Base-by-base conservation (phyloP, 2,329 filamentous ascomycete genomes). In the Clarireedia sp. region DNA sequence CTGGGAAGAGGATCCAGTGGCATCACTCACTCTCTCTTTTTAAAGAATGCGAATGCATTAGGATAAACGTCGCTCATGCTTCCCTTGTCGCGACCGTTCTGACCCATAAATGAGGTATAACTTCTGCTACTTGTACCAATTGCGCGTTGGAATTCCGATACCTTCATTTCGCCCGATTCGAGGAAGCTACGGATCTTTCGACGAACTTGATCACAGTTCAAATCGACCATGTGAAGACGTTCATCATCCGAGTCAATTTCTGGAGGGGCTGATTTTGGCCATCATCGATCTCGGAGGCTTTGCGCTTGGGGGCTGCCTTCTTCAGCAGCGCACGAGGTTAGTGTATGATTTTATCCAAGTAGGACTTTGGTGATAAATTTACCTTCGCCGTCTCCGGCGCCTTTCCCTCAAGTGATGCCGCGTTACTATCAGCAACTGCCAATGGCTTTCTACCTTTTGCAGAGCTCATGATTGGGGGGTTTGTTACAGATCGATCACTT, bases 21-120 rank as follows among this genome's bases (percentile, higher is more conserved):
- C 21, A 19, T 29, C 5, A 8, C 44, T 17, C 36, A 50, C 52
- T 82, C 75, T 36, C 77, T 71, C 62, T 73, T 73, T 64, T 75
- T 75, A 70, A 82, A 82, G 66, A 74, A 77, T 14, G 41, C 36
- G 57, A 67, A 70, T 16, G 74, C 73, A 7, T 67, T 67, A 4
- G 37, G 26, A 59, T 72, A 75, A 1, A 68, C 68, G 53, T 69
- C 68, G 57, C 64, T 69, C 9, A 58, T 57, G 12, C 61, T 57
- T 33, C 74, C 73, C 8, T 71, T 67, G 57, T 69, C 66, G 4
- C 68, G 64, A 5, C 75, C 75, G 23, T 66, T 73, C 63, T 74
- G 72, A n/a, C 70, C 69, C 73, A 81, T 76, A 65, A 82, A 83
- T 5, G 58, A 60, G n/a, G 60, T 59, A 59, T 75, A 74, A 7